phyloP scores from a whole-genome alignment of 129 eudicot genomes.

The Tagetes patula region DNA sequence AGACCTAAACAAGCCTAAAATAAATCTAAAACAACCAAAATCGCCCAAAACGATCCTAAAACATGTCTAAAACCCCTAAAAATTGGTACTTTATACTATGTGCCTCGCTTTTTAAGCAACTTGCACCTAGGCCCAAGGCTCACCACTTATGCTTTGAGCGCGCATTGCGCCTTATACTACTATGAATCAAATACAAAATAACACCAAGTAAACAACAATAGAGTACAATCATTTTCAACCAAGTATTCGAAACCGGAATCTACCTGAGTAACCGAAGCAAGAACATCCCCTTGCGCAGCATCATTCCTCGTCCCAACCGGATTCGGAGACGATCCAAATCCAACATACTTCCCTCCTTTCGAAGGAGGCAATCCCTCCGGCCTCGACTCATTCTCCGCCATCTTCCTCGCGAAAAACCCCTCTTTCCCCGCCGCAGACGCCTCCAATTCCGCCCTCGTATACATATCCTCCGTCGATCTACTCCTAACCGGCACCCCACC shows the following conservation, averaged over 20 bases:
- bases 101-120: too few relatives aligned
- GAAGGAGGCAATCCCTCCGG: slow-evolving; percentile 91
- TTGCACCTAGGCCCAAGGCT: too few relatives aligned
- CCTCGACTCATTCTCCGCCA: slow-evolving; percentile 66
- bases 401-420: slow-evolving; percentile 74
- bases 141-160: too few relatives aligned
- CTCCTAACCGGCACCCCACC: slow-evolving; percentile 53
- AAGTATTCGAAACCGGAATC: neutral
- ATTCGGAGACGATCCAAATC: slow-evolving; percentile 71
- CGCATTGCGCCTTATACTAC: too few relatives aligned
- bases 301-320: slow-evolving; percentile 28
- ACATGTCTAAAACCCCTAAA: too few relatives aligned
- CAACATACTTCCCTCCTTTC: slow-evolving; percentile 96
- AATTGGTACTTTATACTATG: too few relatives aligned
- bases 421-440: slow-evolving; percentile 86
- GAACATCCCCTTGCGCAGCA: slow-evolving; percentile 73
- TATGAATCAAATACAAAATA: too few relatives aligned
- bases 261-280: slow-evolving; percentile 81
- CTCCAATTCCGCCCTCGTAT: slow-evolving; percentile 62
- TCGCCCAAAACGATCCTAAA: too few relatives aligned
- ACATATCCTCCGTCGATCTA: slow-evolving; percentile 65
- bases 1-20: too few relatives aligned
- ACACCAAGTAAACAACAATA: neutral
- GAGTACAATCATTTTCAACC: too few relatives aligned
- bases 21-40: too few relatives aligned